Conservation (phyloP, 2,329 filamentous ascomycete species). For the Ceratocystis huliohia region DNA sequence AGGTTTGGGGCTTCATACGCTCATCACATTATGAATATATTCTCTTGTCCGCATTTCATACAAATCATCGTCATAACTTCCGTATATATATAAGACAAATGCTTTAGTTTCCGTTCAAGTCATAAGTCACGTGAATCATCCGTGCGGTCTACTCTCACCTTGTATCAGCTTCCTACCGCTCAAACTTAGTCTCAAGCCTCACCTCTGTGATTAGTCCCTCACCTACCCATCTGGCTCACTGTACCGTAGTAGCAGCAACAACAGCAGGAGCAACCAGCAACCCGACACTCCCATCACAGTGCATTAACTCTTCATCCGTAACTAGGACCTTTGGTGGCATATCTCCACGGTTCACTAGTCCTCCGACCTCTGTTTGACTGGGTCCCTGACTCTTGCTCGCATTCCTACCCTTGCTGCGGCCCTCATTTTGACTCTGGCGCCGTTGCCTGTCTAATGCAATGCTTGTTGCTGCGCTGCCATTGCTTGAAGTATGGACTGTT, state of each 20-base stretch:
- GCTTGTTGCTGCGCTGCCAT: background rate
- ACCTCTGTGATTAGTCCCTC: no score
- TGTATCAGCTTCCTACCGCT: background rate
- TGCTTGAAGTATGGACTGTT: background rate
- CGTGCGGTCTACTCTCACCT: background rate
- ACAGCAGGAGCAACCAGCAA: background rate
- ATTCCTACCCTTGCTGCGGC: background rate
- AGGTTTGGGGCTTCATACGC: background rate
- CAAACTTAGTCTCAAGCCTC: background rate
- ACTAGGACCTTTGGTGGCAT: background rate
- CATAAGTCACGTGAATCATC: background rate
- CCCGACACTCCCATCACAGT: background rate
- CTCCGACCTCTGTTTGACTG: no score
- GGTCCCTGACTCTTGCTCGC: no score
- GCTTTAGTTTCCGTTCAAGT: background rate
- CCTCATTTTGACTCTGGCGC: background rate
- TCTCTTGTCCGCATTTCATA: background rate
- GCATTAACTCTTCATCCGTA: background rate
- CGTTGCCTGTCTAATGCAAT: background rate
- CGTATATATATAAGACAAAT: background rate
- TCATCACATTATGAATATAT: background rate
- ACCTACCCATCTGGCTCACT: no score
- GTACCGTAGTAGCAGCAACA: no score
- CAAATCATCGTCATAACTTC: background rate
- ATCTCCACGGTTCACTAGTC: background rate